Base-by-base conservation (phyloP, 176 grass and related monocot genomes). In the Themeda triandra region DNA sequence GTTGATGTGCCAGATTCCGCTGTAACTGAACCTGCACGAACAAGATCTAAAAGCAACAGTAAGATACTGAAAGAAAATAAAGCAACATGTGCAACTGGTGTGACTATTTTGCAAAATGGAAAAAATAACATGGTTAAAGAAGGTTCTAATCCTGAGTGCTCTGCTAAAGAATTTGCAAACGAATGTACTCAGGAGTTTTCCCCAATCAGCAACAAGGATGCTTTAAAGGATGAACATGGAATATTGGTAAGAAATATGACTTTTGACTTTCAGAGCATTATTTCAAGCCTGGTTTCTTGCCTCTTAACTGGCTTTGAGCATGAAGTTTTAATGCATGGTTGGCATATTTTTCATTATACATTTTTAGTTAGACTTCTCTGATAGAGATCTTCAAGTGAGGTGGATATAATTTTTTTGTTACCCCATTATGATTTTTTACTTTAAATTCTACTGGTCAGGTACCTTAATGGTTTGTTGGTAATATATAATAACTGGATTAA, bases 191-290 rank as follows among this genome's bases (percentile, higher is more conserved):
- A 66, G 39, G 86, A 88, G 49, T 82, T 88, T 14, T 79, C 59
- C 62, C 25, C 42, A 46, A 41, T 40, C 56, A 35, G 37, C 35
- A 48, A 70, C 53, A 67, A 90, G 56, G 81, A 79, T 83, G 68
- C 44, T 78, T 71, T 51, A 78, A 90, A 86, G 59, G 73, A 87
- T 86, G 81, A 80, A 13, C 78, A 86, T 67, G 69, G 60, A 82
- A 88, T 86, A 70, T 69, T 66, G 83, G 96, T 99, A 96, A 88
- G 80, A 49, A 66, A 62, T 48, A 71, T 18, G 69, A 65, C 13
- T 85, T 81, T 68, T 41, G 9, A 60, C 56, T 60, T 60, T 60
- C n/a, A 11, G 49, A 86, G 28, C 72, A 68, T 65, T 87, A 40
- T 66, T n/a, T 83, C 19, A 41, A 83, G 53, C 8, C 45, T 84